Percentiles rank a stretch among this genome's conserved stretches.
Evolutionary conservation across 2,329 filamentous ascomycete species (phyloP).

Genomic region (Cladosporium velox): DNA sequence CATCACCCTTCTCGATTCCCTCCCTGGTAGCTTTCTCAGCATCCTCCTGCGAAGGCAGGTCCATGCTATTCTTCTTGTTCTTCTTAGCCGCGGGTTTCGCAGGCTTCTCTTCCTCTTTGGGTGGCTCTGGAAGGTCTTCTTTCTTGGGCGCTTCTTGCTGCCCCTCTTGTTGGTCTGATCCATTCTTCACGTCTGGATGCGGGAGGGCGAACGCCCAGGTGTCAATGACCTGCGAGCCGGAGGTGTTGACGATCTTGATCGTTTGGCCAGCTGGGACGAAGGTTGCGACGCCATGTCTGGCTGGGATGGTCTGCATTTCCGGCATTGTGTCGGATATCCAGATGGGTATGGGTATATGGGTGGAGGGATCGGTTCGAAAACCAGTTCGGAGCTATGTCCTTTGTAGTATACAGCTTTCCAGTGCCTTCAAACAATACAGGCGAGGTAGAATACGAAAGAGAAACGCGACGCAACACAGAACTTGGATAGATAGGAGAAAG

Average conservation of each 20-base stretch:
- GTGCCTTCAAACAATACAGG: not conserved
- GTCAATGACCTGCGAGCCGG: conserved; percentile 53
- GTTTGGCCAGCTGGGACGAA: conserved; percentile 52
- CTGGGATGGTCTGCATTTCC: conserved; percentile 47
- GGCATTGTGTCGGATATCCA: conserved; percentile 5
- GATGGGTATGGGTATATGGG: not conserved
- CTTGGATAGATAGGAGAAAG: not conserved
- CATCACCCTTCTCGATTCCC: conserved; percentile 25
- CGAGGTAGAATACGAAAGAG: not conserved
- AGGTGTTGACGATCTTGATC: conserved; percentile 54
- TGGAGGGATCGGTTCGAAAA: not conserved
- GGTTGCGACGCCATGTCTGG: conserved; percentile 52
- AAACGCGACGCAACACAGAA: not conserved
- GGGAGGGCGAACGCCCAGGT: conserved; percentile 53
- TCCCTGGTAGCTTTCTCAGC: conserved; percentile 37
- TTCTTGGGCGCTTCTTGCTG: conserved; percentile 29
- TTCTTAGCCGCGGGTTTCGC: conserved; percentile 28
- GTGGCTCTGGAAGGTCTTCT: conserved; percentile 25
- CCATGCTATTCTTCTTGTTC: conserved; percentile 31
- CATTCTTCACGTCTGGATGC: conserved; percentile 42
- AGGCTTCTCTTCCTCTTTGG: conserved; percentile 26
- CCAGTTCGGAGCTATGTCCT: not conserved
- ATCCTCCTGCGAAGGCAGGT: conserved; percentile 39
- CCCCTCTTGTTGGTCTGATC: conserved; percentile 26
- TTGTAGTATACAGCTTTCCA: not conserved